Evolutionary conservation across 768 basidiomycete species (phyloP).

Genomic region (Mycena galopus): DNA sequence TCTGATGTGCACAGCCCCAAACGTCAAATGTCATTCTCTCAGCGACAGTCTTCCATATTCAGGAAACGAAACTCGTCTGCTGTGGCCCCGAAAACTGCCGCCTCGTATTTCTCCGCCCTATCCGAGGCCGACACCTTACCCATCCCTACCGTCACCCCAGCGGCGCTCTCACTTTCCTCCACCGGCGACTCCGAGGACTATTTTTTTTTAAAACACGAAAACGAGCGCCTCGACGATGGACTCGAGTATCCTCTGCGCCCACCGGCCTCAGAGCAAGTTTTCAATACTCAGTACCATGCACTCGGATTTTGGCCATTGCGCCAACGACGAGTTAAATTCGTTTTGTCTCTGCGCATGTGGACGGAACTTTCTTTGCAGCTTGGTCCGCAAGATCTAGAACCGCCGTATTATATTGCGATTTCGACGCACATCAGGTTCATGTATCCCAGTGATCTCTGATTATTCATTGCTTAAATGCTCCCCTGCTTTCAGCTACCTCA

Average conservation of each 20-base stretch:
- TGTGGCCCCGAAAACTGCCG: conserved; percentile 60
- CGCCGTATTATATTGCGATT: conserved; percentile 92
- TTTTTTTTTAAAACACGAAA: conserved; percentile 70
- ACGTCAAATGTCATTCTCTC: no score
- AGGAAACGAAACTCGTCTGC: conserved; percentile 53
- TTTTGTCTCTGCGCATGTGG: conserved; percentile 72
- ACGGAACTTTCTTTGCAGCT: conserved; percentile 64
- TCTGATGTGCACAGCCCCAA: no score
- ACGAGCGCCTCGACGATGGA: conserved; percentile 61
- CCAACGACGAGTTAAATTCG: conserved; percentile 81
- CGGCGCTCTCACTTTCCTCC: conserved; percentile 81
- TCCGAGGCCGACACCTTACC: conserved; percentile 71
- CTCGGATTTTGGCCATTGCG: conserved; percentile 94
- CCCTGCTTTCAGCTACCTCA: conserved; percentile 81
- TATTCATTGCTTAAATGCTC: background rate
- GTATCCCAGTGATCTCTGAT: background rate
- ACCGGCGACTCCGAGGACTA: conserved; percentile 79
- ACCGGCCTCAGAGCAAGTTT: conserved; percentile 85
- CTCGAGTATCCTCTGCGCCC: conserved; percentile 73
- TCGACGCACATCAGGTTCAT: conserved; percentile 79
- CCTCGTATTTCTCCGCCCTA: conserved; percentile 71
- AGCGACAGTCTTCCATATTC: conserved; percentile 61
- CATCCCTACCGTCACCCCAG: conserved; percentile 73
- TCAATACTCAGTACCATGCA: conserved; percentile 85
- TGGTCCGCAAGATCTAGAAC: conserved; percentile 85